Evolutionary conservation across 768 basidiomycete genomes (phyloP).

Genomic region (Mycena sanguinolenta): DNA sequence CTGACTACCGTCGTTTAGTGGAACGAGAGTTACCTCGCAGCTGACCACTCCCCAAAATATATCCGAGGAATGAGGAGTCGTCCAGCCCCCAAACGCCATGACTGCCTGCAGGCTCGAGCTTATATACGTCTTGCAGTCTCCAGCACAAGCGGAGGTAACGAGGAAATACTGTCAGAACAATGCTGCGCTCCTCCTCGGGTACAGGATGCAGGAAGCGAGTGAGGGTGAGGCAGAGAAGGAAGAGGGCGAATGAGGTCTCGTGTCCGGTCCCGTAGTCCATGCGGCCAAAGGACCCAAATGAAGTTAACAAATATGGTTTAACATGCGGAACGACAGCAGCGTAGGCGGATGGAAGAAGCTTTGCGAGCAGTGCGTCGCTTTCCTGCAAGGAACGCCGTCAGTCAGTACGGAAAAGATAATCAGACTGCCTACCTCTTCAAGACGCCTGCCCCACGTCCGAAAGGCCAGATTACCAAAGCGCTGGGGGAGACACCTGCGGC

Average conservation of each 20-base stretch:
- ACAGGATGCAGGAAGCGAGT: conserved; percentile 72
- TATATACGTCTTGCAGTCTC: conserved; percentile 89
- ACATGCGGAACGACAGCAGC: conserved; percentile 69
- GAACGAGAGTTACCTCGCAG: conserved; percentile 68
- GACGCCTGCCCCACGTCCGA: conserved; percentile 82
- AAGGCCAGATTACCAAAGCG: conserved; percentile 95
- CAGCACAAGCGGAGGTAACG: conserved; percentile 88
- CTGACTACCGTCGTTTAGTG: too few relatives aligned
- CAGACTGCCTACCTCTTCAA: conserved; percentile 73
- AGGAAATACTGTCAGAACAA: conserved; percentile 73
- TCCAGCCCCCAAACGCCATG: conserved; percentile 99
- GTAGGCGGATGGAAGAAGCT: conserved; percentile 62
- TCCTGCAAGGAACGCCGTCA: conserved; percentile 54
- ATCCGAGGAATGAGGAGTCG: conserved; percentile 90
- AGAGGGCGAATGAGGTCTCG: conserved; percentile 89
- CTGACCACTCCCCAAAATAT: conserved; percentile 93
- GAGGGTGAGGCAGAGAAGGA: conserved; percentile 80
- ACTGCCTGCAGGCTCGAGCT: conserved; percentile 94
- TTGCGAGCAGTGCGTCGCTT: conserved; percentile 62
- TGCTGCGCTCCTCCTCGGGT: conserved; percentile 70
- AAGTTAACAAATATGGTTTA: conserved; percentile 81
- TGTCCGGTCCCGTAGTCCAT: conserved; percentile 99
- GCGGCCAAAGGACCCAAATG: conserved; percentile 91
- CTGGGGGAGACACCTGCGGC: conserved; percentile 77
- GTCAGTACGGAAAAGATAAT: conserved; percentile 7